Evolutionary conservation across 2,329 filamentous ascomycete genomes (phyloP).

Genomic region (Colletotrichum sp.): DNA sequence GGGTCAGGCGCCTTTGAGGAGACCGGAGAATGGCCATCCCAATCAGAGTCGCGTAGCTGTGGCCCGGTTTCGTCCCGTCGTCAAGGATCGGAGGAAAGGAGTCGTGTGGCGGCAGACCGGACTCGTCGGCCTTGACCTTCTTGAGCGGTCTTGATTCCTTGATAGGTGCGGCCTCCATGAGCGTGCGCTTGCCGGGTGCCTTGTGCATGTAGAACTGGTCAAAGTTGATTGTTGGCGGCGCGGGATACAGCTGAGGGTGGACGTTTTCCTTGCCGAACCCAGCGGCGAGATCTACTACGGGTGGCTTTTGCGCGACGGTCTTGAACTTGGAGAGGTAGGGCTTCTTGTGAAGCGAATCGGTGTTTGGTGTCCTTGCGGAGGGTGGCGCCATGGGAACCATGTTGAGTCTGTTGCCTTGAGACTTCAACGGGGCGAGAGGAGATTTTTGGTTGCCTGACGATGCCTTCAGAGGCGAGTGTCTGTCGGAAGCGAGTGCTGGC

Average conservation of each 20-base stretch:
- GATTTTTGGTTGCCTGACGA: constrained; percentile 59
- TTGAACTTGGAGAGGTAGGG: constrained; percentile 65
- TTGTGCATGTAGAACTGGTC: constrained; percentile 58
- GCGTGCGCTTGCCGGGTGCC: constrained; percentile 60
- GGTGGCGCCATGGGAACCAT: constrained; percentile 73
- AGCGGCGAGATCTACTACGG: constrained; percentile 43
- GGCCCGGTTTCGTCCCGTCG: constrained; percentile 85
- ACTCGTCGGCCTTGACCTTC: constrained; percentile 68
- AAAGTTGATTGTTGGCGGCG: constrained; percentile 50
- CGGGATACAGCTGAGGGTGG: constrained; percentile 55
- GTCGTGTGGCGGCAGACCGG: constrained; percentile 68
- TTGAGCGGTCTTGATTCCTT: constrained; percentile 72
- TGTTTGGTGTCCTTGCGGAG: constrained; percentile 53
- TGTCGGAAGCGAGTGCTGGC: constrained; percentile 53
- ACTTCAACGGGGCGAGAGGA: constrained; percentile 62
- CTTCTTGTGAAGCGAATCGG: constrained; percentile 75
- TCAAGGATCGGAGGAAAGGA: constrained; percentile 85
- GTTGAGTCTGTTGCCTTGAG: constrained; percentile 66
- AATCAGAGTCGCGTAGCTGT: constrained; percentile 94
- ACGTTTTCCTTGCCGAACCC: constrained; percentile 62
- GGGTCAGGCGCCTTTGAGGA: constrained; percentile 80
- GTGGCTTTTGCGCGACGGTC: constrained; percentile 57
- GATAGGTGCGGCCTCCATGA: constrained; percentile 76
- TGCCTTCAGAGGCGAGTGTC: constrained; percentile 74
- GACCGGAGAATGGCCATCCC: constrained; percentile 96